These are phyloP conservation scores for Globisporangium emineosum DNA, from an alignment of 352 stramenopile genomes.

Conservation along the genomic window DNA sequence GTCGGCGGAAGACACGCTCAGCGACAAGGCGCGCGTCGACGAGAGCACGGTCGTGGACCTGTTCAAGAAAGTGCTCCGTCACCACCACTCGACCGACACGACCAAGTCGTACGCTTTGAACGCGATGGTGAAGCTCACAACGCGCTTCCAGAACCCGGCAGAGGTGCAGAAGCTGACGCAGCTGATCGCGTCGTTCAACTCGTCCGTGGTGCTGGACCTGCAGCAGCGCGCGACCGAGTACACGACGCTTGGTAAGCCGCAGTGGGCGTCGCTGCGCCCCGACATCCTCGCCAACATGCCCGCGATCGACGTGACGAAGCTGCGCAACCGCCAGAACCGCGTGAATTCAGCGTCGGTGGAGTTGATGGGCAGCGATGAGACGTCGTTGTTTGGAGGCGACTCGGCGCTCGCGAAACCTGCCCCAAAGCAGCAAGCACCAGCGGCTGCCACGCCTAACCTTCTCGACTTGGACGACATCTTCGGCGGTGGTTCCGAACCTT, in stretches of 20 bases:
- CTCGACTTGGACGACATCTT: slow-evolving; percentile 97
- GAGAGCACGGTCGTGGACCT: slow-evolving; percentile 70
- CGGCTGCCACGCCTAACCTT: slow-evolving; percentile 58
- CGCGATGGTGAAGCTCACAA: slow-evolving; percentile 94
- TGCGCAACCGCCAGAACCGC: slow-evolving; percentile 63
- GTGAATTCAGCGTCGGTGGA: slow-evolving; percentile 51
- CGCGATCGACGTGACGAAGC: slow-evolving; percentile 88
- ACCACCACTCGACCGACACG: slow-evolving; percentile 77
- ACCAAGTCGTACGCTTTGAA: slow-evolving; percentile 86
- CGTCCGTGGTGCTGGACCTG: slow-evolving; percentile 93
- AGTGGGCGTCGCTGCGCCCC: slow-evolving; percentile 64
- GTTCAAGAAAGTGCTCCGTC: slow-evolving; percentile 75
- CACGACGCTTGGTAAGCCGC: slow-evolving; percentile 79
- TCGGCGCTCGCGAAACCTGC: slow-evolving; percentile 16
- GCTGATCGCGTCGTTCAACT: slow-evolving; percentile 90
- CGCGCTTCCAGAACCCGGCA: slow-evolving; percentile 74
- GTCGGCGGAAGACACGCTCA: slow-evolving; percentile 55
- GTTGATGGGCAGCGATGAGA: slow-evolving; percentile 74
- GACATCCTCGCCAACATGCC: slow-evolving; percentile 94
- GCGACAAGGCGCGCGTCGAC: slow-evolving; percentile 62
- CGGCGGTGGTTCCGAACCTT: slow-evolving; percentile 37
- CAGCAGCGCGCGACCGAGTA: slow-evolving; percentile 97
- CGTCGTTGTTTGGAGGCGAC: background rate
- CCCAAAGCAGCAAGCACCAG: slow-evolving; percentile 9
- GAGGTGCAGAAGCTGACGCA: slow-evolving; percentile 79